Evolutionary conservation across 2,329 filamentous ascomycete species (phyloP).

Genomic region (Pseudocercospora fijiensis): DNA sequence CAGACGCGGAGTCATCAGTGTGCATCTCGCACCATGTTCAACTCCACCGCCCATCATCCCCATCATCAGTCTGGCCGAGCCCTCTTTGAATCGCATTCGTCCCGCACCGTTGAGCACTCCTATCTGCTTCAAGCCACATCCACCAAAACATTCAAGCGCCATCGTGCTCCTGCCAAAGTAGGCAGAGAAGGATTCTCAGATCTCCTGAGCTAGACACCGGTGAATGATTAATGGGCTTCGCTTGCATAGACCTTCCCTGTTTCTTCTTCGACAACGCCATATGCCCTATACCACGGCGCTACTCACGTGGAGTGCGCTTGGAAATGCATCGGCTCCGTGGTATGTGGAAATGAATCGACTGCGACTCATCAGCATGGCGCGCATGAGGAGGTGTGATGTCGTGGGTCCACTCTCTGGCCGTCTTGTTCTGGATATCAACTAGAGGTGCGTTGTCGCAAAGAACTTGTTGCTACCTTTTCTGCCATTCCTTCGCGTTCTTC

Average conservation of each 20-base stretch:
- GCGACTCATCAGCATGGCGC: background rate
- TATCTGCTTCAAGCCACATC: conserved; percentile 11
- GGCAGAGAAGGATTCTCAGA: background rate
- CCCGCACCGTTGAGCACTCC: background rate
- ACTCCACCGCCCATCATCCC: no score
- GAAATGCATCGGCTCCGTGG: background rate
- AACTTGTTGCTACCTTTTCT: background rate
- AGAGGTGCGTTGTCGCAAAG: background rate
- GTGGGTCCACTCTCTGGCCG: background rate
- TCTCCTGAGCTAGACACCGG: background rate
- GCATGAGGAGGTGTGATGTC: background rate
- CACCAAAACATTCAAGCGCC: background rate
- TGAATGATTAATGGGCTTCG: background rate
- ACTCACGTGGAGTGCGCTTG: background rate
- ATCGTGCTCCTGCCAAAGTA: conserved; percentile 1
- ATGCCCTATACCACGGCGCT: conserved; percentile 1
- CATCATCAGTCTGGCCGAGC: background rate
- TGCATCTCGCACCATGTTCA: no score
- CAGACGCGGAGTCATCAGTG: no score
- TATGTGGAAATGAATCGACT: background rate
- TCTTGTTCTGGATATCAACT: background rate
- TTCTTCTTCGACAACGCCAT: background rate
- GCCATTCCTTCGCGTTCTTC: background rate
- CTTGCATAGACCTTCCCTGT: background rate
- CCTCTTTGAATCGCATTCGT: background rate